phyloP scores from a whole-genome alignment of 2,329 filamentous ascomycete genomes.

The Ophiostoma quercus region DNA sequence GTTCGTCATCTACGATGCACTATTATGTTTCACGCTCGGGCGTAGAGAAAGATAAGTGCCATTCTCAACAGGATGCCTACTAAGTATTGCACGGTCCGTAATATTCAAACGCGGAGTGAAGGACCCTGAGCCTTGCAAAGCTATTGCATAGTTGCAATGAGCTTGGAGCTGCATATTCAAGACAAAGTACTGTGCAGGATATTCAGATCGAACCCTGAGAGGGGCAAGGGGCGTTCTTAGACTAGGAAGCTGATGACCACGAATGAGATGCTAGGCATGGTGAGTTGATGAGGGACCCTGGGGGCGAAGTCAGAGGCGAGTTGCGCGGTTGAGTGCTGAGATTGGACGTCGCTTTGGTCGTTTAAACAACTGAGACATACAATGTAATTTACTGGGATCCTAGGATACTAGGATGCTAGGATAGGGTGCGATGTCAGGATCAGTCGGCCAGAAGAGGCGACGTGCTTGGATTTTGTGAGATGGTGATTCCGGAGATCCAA shows the following conservation, averaged over 20 bases:
- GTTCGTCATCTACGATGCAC: neutral
- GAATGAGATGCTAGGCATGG: neutral
- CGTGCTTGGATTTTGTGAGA: neutral
- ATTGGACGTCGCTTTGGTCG: neutral
- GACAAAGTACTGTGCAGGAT: neutral
- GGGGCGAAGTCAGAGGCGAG: neutral
- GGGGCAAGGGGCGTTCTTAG: neutral
- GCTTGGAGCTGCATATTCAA: neutral
- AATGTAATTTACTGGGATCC: neutral
- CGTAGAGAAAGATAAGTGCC: neutral
- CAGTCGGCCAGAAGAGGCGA: neutral
- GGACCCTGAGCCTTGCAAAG: conserved; percentile 1
- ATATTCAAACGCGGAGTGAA: neutral
- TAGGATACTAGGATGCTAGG: neutral
- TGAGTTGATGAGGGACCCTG: neutral
- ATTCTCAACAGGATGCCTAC: neutral
- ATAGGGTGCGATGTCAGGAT: neutral
- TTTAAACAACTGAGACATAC: neutral
- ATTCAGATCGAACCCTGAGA: neutral
- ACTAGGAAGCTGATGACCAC: neutral
- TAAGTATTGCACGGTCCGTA: neutral
- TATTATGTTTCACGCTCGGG: neutral
- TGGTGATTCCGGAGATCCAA: neutral
- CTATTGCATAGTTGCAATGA: neutral
- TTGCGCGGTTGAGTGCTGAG: neutral